phyloP scores from a whole-genome alignment of 2,329 filamentous ascomycete genomes.

The Metarhizium brunneum region DNA sequence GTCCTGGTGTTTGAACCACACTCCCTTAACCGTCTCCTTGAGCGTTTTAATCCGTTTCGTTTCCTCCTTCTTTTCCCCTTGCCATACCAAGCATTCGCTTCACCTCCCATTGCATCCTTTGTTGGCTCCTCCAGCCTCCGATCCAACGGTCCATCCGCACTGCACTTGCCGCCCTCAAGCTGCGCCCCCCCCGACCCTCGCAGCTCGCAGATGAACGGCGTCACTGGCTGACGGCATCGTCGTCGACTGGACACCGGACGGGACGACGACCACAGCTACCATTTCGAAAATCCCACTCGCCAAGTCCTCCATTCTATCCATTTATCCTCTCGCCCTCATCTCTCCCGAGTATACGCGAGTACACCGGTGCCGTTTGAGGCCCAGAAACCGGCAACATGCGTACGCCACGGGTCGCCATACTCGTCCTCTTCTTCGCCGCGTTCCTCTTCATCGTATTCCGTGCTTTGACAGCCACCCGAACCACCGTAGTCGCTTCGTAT shows the following conservation, averaged over 20 bases:
- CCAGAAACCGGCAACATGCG: slow-evolving; percentile 33
- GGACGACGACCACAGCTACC: neutral
- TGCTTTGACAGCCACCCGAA: slow-evolving; percentile 29
- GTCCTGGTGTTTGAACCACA: neutral
- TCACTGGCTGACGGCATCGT: slow-evolving; percentile 5
- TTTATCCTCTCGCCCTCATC: neutral
- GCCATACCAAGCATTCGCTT: neutral
- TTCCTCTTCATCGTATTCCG: slow-evolving; percentile 47
- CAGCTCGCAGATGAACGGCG: slow-evolving; percentile 4
- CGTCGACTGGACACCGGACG: slow-evolving; percentile 6
- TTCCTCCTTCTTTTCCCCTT: neutral
- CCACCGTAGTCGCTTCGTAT: slow-evolving; percentile 14
- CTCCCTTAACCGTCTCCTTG: neutral
- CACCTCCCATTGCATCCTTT: neutral
- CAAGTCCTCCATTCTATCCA: neutral
- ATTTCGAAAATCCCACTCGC: neutral
- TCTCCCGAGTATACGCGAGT: neutral
- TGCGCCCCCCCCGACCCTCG: neutral
- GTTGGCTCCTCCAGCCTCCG: neutral
- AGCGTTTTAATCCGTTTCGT: neutral
- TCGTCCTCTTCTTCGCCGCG: slow-evolving; percentile 43
- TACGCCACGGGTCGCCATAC: slow-evolving; percentile 43
- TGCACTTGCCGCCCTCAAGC: neutral
- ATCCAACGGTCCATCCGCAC: neutral
- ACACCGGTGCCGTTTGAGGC: neutral